phyloP scores from a whole-genome alignment of 1,139 yeast species.

The Geotrichum europaeum region DNA sequence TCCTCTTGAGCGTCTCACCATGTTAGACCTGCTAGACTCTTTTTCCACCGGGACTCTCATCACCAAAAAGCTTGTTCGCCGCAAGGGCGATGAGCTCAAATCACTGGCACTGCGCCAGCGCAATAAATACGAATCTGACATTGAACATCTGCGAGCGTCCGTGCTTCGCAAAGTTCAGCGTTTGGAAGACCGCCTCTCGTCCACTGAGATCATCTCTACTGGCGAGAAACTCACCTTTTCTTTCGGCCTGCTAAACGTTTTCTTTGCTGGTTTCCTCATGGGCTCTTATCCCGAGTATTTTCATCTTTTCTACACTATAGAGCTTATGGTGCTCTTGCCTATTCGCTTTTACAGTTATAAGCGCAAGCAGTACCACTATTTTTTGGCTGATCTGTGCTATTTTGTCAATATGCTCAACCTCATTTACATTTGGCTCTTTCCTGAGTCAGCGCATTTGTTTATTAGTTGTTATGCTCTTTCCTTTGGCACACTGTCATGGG shows the following conservation, averaged over 20 bases:
- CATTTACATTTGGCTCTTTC: conserved; percentile 75
- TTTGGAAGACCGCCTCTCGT: conserved; percentile 52
- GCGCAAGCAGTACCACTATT: conserved; percentile 74
- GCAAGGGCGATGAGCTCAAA: conserved; percentile 29
- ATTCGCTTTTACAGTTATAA: conserved; percentile 78
- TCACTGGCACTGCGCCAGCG: conserved; percentile 28
- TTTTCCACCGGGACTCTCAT: conserved; percentile 31
- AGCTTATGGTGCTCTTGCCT: conserved; percentile 67
- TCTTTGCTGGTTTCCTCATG: conserved; percentile 66
- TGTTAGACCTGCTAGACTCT: conserved; percentile 34
- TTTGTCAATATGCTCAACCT: conserved; percentile 72
- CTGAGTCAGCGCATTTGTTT: conserved; percentile 64
- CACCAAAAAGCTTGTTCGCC: conserved; percentile 29
- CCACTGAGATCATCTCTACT: conserved; percentile 38
- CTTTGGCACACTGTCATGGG: conserved; percentile 86
- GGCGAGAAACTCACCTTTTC: conserved; percentile 84
- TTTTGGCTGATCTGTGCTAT: conserved; percentile 88
- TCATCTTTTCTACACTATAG: conserved; percentile 65
- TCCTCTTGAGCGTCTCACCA: conserved; percentile 28
- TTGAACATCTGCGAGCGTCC: conserved; percentile 30
- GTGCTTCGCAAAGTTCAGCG: conserved; percentile 41
- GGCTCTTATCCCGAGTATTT: conserved; percentile 74
- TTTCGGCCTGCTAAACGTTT: conserved; percentile 59
- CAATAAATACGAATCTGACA: conserved; percentile 30
- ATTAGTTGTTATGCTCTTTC: conserved; percentile 80